These are phyloP conservation scores for Acarospora socialis DNA, from an alignment of 2,329 filamentous ascomycete species.

Conservation along the genomic window DNA sequence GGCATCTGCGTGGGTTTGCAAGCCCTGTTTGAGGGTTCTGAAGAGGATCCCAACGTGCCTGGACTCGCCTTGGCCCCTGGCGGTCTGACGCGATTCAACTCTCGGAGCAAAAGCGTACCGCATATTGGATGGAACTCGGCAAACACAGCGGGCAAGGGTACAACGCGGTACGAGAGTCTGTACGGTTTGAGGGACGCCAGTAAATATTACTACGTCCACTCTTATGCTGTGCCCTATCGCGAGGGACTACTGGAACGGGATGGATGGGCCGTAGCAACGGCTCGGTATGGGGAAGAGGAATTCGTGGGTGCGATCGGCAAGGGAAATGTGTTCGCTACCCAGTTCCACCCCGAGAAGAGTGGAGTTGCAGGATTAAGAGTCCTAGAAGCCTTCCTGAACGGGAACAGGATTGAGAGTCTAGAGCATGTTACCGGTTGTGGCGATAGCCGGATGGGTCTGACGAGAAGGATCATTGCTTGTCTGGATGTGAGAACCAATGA, in stretches of 20 bases:
- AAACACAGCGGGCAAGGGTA: slow-evolving; percentile 37
- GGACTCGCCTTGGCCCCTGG: slow-evolving; percentile 66
- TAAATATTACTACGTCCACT: slow-evolving; percentile 99
- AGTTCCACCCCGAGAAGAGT: slow-evolving; percentile 97
- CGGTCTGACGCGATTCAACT: slow-evolving; percentile 60
- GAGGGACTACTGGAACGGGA: slow-evolving; percentile 59
- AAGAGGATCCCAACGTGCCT: slow-evolving; percentile 55
- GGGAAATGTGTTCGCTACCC: slow-evolving; percentile 76
- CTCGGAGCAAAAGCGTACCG: slow-evolving; percentile 73
- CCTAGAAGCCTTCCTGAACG: slow-evolving; percentile 73
- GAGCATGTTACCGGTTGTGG: slow-evolving; percentile 11
- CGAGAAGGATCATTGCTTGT: slow-evolving; percentile 87
- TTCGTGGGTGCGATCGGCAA: slow-evolving; percentile 84
- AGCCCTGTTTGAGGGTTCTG: slow-evolving; percentile 73
- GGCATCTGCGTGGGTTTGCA: slow-evolving; percentile 93
- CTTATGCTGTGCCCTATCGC: slow-evolving; percentile 69
- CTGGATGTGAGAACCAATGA: slow-evolving; percentile 93
- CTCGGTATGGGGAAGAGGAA: slow-evolving; percentile 70
- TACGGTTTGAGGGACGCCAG: slow-evolving; percentile 67
- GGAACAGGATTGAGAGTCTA: slow-evolving; percentile 44
- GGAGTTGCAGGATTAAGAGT: slow-evolving; percentile 76
- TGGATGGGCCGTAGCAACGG: slow-evolving; percentile 88
- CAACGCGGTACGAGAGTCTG: slow-evolving; percentile 39
- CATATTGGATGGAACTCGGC: slow-evolving; percentile 99
- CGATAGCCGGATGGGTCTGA: slow-evolving; percentile 56